Evolutionary conservation across 2,329 filamentous ascomycete genomes (phyloP).

Genomic region (Ophiostoma ulmi): DNA sequence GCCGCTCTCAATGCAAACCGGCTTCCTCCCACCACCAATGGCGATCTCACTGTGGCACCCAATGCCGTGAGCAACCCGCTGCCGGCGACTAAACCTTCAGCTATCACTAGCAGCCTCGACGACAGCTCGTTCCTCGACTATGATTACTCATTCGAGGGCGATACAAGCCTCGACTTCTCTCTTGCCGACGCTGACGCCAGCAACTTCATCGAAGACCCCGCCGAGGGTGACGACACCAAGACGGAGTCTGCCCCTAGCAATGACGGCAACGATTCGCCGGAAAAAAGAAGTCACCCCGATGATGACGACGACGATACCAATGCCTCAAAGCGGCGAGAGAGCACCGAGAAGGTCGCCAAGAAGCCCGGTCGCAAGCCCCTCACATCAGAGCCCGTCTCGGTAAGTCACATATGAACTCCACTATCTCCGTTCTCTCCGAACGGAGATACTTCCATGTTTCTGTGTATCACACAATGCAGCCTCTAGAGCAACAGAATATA

Average conservation of each 20-base stretch:
- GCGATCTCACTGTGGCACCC: slow-evolving; percentile 42
- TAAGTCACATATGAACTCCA: slow-evolving; percentile 48
- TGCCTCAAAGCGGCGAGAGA: slow-evolving; percentile 67
- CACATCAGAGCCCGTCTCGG: slow-evolving; percentile 90
- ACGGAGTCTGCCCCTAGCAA: slow-evolving; percentile 47
- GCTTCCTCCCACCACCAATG: slow-evolving; percentile 38
- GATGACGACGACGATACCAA: slow-evolving; percentile 57
- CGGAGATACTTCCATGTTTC: slow-evolving; percentile 21
- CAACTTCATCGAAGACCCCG: slow-evolving; percentile 48
- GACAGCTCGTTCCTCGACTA: slow-evolving; percentile 83
- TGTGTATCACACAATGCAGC: neutral
- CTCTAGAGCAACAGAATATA: neutral
- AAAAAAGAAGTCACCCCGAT: slow-evolving; percentile 69
- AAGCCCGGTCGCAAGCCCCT: slow-evolving; percentile 95
- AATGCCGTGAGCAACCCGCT: slow-evolving; percentile 45
- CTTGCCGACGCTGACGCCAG: slow-evolving; percentile 49
- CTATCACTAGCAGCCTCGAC: slow-evolving; percentile 50
- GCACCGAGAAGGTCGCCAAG: slow-evolving; percentile 80
- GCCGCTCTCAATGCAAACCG: slow-evolving; percentile 71
- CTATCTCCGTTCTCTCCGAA: slow-evolving; percentile 22
- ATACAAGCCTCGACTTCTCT: slow-evolving; percentile 72
- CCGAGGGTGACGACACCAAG: slow-evolving; percentile 31
- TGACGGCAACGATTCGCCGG: slow-evolving; percentile 56
- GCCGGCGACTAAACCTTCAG: slow-evolving; percentile 41
- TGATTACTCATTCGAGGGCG: slow-evolving; percentile 68